phyloP scores from a whole-genome alignment of 805 yeast genomes.

The Saccharomycopsis sp. region DNA sequence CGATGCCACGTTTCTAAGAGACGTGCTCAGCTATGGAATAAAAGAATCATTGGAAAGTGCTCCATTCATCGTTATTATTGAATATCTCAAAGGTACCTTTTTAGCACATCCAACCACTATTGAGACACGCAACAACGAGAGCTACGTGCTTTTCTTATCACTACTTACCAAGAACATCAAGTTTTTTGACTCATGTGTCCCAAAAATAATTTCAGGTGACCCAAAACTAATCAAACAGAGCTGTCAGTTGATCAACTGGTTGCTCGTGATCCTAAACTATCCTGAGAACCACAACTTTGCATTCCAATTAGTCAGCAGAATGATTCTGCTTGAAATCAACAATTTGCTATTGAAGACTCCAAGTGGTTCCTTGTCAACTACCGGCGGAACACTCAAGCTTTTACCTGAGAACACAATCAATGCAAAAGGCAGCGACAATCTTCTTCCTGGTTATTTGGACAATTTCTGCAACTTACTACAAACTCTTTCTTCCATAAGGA shows the following conservation, averaged over 20 bases:
- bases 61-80: conserved; percentile 6
- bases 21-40: conserved; percentile 6
- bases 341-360: neutral
- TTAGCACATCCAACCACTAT: conserved; percentile 2
- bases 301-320: neutral
- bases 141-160: neutral
- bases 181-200: conserved; percentile 2
- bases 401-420: neutral
- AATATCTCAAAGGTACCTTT: conserved; percentile 9
- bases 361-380: neutral
- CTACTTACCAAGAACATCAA: conserved; percentile 4
- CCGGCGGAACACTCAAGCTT: neutral
- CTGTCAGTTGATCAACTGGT: neutral
- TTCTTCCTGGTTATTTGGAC: neutral
- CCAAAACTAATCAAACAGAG: neutral
- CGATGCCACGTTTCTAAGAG: conserved; percentile 8
- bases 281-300: neutral
- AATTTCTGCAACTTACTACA: neutral
- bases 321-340: neutral
- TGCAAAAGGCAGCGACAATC: neutral
- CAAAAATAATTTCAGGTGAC: neutral
- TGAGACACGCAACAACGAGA: neutral
- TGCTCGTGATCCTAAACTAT: neutral
- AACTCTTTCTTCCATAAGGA: neutral
- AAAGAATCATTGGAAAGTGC: conserved; percentile 4